Evolutionary conservation across 495 filamentous ascomycete species (phyloP).

Genomic region (Aeminium ludgeri): DNA sequence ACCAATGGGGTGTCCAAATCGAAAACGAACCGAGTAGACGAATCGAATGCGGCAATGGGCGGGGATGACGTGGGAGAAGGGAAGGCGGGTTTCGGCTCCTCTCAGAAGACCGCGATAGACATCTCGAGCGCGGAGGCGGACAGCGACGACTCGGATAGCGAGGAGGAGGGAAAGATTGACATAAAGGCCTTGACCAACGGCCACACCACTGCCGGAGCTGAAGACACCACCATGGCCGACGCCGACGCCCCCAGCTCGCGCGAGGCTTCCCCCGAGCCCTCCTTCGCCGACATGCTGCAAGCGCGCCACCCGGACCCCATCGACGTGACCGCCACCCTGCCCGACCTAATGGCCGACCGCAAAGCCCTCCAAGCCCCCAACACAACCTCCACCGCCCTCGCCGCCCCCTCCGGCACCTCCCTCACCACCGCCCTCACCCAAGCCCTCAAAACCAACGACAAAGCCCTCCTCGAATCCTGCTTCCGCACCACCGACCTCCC

Average conservation of each 20-base stretch:
- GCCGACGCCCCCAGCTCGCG: too few species aligned
- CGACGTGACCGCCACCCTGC: slow-evolving; percentile 52
- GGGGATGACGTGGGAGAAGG: slow-evolving; percentile 4
- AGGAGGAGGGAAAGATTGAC: slow-evolving; percentile 24
- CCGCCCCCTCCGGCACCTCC: slow-evolving; percentile 51
- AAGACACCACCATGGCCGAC: too few species aligned
- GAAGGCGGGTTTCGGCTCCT: slow-evolving; percentile 18
- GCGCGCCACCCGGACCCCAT: slow-evolving; percentile 51
- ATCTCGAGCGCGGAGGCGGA: slow-evolving; percentile 34
- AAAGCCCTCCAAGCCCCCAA: slow-evolving; percentile 26
- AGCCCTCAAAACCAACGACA: slow-evolving; percentile 80
- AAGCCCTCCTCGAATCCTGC: slow-evolving; percentile 74
- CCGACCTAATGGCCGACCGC: slow-evolving; percentile 25
- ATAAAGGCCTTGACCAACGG: too few species aligned
- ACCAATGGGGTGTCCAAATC: slow-evolving; percentile 32
- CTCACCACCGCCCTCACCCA: slow-evolving; percentile 81
- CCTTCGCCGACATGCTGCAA: slow-evolving; percentile 75
- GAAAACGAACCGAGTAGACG: slow-evolving; percentile 50
- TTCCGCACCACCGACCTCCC: slow-evolving; percentile 57
- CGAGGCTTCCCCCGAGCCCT: too few species aligned
- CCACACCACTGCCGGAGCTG: slow-evolving; percentile 5
- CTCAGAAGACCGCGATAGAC: slow-evolving; percentile 26
- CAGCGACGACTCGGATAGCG: slow-evolving; percentile 15
- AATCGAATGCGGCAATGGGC: slow-evolving; percentile 50
- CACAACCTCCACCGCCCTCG: slow-evolving; percentile 12